These are phyloP conservation scores for Phlebopus sp. DNA, from an alignment of 1,284 basidiomycete genomes.

Conservation along the genomic window DNA sequence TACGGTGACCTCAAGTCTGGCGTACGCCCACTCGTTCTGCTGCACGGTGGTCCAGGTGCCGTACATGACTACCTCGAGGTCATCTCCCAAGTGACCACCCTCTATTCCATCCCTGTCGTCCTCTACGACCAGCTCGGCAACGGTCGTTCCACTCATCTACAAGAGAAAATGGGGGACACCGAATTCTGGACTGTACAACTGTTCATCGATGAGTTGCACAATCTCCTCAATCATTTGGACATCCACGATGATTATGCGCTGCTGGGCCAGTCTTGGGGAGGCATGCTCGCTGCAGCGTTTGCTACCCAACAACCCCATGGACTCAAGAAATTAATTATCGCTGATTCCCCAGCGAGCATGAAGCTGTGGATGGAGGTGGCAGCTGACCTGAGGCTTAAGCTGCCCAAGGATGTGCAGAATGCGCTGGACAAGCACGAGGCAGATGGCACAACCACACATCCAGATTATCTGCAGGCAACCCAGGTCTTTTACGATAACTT, in stretches of 20 bases:
- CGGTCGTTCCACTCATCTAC: conserved; percentile 47
- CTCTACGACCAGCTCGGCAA: conserved; percentile 50
- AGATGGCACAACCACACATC: conserved; percentile 42
- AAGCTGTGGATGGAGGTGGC: conserved; percentile 37
- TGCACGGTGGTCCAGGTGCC: conserved; percentile 47
- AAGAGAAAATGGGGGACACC: conserved; percentile 34
- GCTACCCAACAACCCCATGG: conserved; percentile 39
- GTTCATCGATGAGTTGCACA: conserved; percentile 47
- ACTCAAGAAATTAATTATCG: conserved; percentile 40
- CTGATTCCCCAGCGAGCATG: conserved; percentile 40
- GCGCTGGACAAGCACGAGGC: conserved; percentile 45
- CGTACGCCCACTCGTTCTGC: conserved; percentile 37
- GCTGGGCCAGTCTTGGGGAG: conserved; percentile 52
- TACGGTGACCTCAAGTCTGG: conserved; percentile 36
- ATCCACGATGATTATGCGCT: conserved; percentile 39
- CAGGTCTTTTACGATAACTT: conserved; percentile 42
- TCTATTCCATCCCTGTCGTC: conserved; percentile 37
- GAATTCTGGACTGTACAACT: conserved; percentile 45
- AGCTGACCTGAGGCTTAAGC: conserved; percentile 29
- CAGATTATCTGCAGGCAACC: conserved; percentile 47
- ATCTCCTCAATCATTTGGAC: conserved; percentile 38
- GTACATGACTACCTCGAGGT: conserved; percentile 39
- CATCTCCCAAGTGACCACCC: conserved; percentile 32
- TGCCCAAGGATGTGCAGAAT: conserved; percentile 45
- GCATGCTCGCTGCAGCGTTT: conserved; percentile 42